phyloP scores from a whole-genome alignment of 768 basidiomycete genomes.

The Coprinopsis strossmayeri region DNA sequence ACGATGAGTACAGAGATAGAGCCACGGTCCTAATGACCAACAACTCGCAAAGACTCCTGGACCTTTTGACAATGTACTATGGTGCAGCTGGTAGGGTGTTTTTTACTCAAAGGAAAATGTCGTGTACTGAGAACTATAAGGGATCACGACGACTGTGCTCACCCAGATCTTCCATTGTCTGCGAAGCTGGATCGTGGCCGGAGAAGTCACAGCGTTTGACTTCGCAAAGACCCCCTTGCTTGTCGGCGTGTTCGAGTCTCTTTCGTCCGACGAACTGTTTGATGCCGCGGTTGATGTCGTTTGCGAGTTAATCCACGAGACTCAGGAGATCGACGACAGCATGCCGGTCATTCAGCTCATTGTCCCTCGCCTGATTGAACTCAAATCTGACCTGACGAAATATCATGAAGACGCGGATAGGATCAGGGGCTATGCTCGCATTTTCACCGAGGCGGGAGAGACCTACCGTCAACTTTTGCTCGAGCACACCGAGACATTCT shows the following conservation, averaged over 20 bases:
- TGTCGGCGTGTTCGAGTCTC: constrained; percentile 74
- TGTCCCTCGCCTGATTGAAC: constrained; percentile 75
- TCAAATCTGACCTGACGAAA: constrained; percentile 56
- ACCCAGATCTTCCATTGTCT: constrained; percentile 79
- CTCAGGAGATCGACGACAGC: constrained; percentile 94
- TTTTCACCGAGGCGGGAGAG: constrained; percentile 97
- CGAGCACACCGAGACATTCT: constrained; percentile 87
- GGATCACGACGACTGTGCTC: constrained; percentile 76
- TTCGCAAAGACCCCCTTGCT: constrained; percentile 79
- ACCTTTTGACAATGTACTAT: constrained; percentile 81
- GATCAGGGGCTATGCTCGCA: constrained; percentile 82
- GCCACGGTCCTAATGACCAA: constrained; percentile 54
- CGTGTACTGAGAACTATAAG: constrained; percentile 32
- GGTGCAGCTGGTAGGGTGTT: constrained; percentile 68
- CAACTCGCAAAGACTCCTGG: constrained; percentile 67
- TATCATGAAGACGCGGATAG: constrained; percentile 77
- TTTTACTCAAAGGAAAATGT: background rate
- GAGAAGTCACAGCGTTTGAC: constrained; percentile 62
- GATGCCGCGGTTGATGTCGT: constrained; percentile 89
- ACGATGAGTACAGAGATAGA: constrained; percentile 67
- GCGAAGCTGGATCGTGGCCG: constrained; percentile 81
- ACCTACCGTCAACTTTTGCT: constrained; percentile 86
- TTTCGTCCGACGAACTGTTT: constrained; percentile 82
- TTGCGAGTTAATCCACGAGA: constrained; percentile 95
- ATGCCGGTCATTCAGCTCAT: constrained; percentile 84